Percentiles rank a stretch among this genome's conserved stretches.
phyloP scores from a whole-genome alignment of 352 stramenopile species.

The Phytopythium chamaehyphon region DNA sequence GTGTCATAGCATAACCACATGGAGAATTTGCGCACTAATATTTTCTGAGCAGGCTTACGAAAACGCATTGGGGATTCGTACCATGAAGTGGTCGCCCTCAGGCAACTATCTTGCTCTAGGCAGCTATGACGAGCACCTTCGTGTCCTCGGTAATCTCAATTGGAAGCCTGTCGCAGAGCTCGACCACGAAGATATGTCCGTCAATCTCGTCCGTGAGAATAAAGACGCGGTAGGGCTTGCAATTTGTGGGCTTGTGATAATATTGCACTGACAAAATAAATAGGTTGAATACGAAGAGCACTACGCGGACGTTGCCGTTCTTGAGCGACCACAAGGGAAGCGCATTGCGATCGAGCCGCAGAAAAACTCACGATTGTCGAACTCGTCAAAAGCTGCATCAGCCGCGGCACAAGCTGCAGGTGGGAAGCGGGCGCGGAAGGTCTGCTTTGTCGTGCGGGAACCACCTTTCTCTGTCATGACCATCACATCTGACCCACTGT shows the following conservation, averaged over 20 bases:
- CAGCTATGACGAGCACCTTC: slow-evolving; percentile 76
- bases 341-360: slow-evolving; percentile 39
- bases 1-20: too few species aligned
- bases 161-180: slow-evolving; percentile 76
- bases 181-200: slow-evolving; percentile 54
- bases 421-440: slow-evolving; percentile 38
- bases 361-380: slow-evolving; percentile 37
- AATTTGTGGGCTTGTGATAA: not conserved
- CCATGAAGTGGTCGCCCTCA: slow-evolving; percentile 71
- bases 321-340: slow-evolving; percentile 57
- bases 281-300: slow-evolving; percentile 74
- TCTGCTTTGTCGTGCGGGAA: slow-evolving; percentile 66
- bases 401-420: slow-evolving; percentile 52
- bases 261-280: not conserved
- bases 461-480: slow-evolving; percentile 73
- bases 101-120: slow-evolving; percentile 77
- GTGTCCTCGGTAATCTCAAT: slow-evolving; percentile 70
- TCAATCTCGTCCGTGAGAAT: slow-evolving; percentile 41
- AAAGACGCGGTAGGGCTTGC: slow-evolving; percentile 31
- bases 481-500: slow-evolving; percentile 64
- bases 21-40: not conserved
- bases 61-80: slow-evolving; percentile 66
- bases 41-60: slow-evolving; percentile 53
- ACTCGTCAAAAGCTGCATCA: slow-evolving; percentile 55
- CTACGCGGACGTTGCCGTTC: slow-evolving; percentile 42